phyloP scores from a whole-genome alignment of 78 protist genomes.

The Dictyostelium capitatum region DNA sequence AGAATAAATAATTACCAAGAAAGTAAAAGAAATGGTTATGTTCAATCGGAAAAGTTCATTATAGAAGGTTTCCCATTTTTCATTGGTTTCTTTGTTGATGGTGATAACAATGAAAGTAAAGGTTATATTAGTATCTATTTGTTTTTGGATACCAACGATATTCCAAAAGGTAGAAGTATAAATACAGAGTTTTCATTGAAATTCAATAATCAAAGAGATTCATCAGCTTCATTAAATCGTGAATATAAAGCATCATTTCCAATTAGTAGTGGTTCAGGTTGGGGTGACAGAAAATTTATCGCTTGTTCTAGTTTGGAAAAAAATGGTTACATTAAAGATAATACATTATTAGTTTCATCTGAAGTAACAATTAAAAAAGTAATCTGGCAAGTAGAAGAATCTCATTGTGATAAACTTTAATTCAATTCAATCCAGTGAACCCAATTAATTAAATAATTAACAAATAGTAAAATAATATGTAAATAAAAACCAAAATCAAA shows the following conservation, averaged over 20 bases:
- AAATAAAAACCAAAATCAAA: no score
- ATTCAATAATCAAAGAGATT: constrained; percentile 48
- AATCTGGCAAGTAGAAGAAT: constrained; percentile 56
- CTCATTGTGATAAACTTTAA: constrained; percentile 14
- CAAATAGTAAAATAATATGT: no score
- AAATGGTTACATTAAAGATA: constrained; percentile 71
- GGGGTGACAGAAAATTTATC: constrained; percentile 68
- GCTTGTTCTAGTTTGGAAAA: background rate
- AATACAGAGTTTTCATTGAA: constrained; percentile 25
- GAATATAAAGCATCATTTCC: constrained; percentile 48
- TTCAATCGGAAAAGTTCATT: constrained; percentile 56
- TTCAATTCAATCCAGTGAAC: no score
- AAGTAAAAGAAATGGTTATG: constrained; percentile 37
- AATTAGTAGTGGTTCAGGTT: constrained; percentile 48
- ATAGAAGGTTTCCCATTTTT: constrained; percentile 58
- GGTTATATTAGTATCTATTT: constrained; percentile 65
- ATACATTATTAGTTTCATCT: constrained; percentile 21
- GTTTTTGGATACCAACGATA: constrained; percentile 28
- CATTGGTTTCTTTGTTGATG: constrained; percentile 46
- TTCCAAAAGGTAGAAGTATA: constrained; percentile 56
- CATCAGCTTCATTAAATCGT: constrained; percentile 20
- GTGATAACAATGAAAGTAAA: constrained; percentile 40
- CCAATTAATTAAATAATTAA: no score
- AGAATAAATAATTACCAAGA: constrained; percentile 35
- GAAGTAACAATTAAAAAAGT: constrained; percentile 17